These are phyloP conservation scores for Isatis tinctoria DNA, from an alignment of 345 rosid genomes.

Conservation along the genomic window DNA sequence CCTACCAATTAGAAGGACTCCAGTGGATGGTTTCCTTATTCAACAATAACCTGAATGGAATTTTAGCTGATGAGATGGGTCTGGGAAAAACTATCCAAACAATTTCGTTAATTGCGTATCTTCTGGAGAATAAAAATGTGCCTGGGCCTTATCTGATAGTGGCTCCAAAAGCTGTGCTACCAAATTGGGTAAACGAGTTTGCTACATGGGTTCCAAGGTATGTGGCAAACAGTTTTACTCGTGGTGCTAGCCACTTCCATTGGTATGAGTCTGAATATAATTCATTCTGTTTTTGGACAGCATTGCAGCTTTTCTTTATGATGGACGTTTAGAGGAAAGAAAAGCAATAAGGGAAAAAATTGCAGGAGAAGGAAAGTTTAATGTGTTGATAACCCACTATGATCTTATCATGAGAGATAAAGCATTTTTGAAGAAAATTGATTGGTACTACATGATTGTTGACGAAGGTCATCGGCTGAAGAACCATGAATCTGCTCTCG, in stretches of 20 bases:
- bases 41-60: slow-evolving; percentile 96
- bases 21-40: slow-evolving; percentile 99
- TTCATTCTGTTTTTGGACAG: slow-evolving; percentile 42
- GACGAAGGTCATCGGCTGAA: slow-evolving; percentile 99
- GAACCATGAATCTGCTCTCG: slow-evolving; percentile 94
- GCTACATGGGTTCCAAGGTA: slow-evolving; percentile 91
- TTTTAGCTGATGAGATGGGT: slow-evolving; percentile 99
- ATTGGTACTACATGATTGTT: slow-evolving; percentile 92
- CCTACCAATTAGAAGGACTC: slow-evolving; percentile 96
- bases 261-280: background rate
- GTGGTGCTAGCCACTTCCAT: background rate
- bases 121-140: slow-evolving; percentile 81
- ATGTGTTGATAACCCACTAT: slow-evolving; percentile 91
- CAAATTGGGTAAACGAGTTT: slow-evolving; percentile 95
- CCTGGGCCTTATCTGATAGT: slow-evolving; percentile 94
- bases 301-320: slow-evolving; percentile 86
- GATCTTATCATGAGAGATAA: slow-evolving; percentile 98
- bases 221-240: slow-evolving; percentile 6
- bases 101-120: slow-evolving; percentile 84
- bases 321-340: slow-evolving; percentile 96
- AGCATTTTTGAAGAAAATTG: slow-evolving; percentile 84
- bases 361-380: slow-evolving; percentile 58
- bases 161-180: slow-evolving; percentile 98
- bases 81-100: slow-evolving; percentile 98
- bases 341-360: slow-evolving; percentile 78